phyloP scores from a whole-genome alignment of 768 basidiomycete species.

The Boletus reticuloceps region DNA sequence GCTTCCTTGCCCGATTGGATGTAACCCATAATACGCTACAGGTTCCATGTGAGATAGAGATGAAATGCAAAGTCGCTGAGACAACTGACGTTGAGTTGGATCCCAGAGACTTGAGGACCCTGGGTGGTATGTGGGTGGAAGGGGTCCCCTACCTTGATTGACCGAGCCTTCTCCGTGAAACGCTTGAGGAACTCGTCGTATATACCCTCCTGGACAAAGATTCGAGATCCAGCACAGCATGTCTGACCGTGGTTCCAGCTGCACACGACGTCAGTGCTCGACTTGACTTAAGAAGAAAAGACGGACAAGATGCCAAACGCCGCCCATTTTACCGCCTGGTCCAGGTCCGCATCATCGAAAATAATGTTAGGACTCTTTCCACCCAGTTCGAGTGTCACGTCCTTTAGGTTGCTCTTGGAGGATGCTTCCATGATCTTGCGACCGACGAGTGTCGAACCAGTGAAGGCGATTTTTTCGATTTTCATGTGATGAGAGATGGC shows the following conservation, averaged over 20 bases:
- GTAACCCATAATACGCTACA: constrained; percentile 73
- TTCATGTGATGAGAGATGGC: constrained; percentile 66
- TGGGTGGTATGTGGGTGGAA: constrained; percentile 59
- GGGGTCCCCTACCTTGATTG: constrained; percentile 68
- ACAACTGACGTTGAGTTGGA: constrained; percentile 63
- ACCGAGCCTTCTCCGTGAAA: constrained; percentile 54
- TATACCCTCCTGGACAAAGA: constrained; percentile 75
- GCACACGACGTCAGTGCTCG: constrained; percentile 19
- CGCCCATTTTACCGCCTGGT: constrained; percentile 68
- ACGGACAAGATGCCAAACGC: constrained; percentile 71
- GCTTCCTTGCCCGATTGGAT: constrained; percentile 71
- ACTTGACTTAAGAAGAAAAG: not conserved
- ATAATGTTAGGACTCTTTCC: constrained; percentile 50
- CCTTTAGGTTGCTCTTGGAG: constrained; percentile 80
- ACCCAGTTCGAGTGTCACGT: constrained; percentile 57
- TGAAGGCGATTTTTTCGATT: constrained; percentile 81
- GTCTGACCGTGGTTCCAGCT: constrained; percentile 76
- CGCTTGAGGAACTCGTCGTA: constrained; percentile 72
- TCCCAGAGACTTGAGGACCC: constrained; percentile 77
- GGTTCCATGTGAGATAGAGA: not conserved
- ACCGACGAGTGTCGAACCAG: constrained; percentile 79
- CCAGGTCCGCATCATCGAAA: constrained; percentile 47
- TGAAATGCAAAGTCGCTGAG: not conserved
- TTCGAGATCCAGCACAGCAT: constrained; percentile 79
- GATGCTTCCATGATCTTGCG: constrained; percentile 79